These are phyloP conservation scores for Aureobasidium sp. DNA, from an alignment of 2,329 filamentous ascomycete genomes.

Conservation along the genomic window DNA sequence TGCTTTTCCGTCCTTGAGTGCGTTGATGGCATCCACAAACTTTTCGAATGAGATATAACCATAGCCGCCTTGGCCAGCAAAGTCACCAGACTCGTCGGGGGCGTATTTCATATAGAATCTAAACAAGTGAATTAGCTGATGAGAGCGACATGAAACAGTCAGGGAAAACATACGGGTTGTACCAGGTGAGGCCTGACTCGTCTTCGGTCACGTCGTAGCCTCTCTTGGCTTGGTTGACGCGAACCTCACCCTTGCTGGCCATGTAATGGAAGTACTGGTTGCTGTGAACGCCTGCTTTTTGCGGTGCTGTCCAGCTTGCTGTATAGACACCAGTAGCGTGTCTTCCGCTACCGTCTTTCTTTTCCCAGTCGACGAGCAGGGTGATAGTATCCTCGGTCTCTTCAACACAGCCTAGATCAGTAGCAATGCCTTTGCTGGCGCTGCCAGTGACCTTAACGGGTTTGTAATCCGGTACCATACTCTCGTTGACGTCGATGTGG, in stretches of 20 bases:
- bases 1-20: slow-evolving; percentile 65
- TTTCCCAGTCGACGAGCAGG: slow-evolving; percentile 80
- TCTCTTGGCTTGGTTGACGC: slow-evolving; percentile 86
- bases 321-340: slow-evolving; percentile 85
- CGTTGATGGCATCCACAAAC: slow-evolving; percentile 80
- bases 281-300: slow-evolving; percentile 88
- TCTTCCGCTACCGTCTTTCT: slow-evolving; percentile 60
- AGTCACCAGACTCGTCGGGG: slow-evolving; percentile 91
- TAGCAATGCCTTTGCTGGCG: slow-evolving; percentile 71
- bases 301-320: slow-evolving; percentile 88
- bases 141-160: too few relatives aligned
- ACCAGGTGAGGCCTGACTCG: slow-evolving; percentile 64
- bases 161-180: slow-evolving; percentile 59
- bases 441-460: slow-evolving; percentile 74
- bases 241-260: slow-evolving; percentile 73
- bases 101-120: slow-evolving; percentile 59
- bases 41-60: slow-evolving; percentile 94
- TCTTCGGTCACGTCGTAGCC: slow-evolving; percentile 95
- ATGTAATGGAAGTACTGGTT: slow-evolving; percentile 98
- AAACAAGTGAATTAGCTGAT: not conserved
- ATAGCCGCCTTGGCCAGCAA: slow-evolving; percentile 83
- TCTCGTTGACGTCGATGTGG: slow-evolving; percentile 88
- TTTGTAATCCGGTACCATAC: slow-evolving; percentile 76
- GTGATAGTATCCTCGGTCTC: slow-evolving; percentile 92
- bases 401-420: slow-evolving; percentile 67